Evolutionary conservation across 2,329 filamentous ascomycete species (phyloP).

Genomic region (Monosporascus sp.): DNA sequence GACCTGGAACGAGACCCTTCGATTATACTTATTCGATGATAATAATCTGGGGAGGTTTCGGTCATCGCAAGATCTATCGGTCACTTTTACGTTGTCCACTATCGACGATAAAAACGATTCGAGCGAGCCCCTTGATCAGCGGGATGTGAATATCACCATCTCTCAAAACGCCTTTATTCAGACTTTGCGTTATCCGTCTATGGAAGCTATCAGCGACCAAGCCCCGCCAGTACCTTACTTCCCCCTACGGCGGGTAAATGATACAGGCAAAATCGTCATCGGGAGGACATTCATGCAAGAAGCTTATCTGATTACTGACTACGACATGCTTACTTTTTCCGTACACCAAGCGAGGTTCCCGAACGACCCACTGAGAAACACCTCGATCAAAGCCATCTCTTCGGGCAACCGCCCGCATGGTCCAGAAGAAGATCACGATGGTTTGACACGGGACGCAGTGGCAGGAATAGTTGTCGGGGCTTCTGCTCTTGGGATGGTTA

Average conservation of each 20-base stretch:
- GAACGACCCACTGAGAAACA: slow-evolving; percentile 32
- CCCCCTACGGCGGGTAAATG: slow-evolving; percentile 52
- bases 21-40: slow-evolving; percentile 59
- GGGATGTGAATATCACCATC: slow-evolving; percentile 51
- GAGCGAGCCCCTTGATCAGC: slow-evolving; percentile 40
- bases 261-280: slow-evolving; percentile 52
- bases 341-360: slow-evolving; percentile 52
- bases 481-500: slow-evolving; percentile 28
- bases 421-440: slow-evolving; percentile 18
- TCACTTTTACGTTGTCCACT: slow-evolving; percentile 54
- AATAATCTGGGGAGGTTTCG: slow-evolving; percentile 45
- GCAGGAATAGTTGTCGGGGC: slow-evolving; percentile 42
- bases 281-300: slow-evolving; percentile 68
- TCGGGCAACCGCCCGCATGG: slow-evolving; percentile 41
- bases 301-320: slow-evolving; percentile 54
- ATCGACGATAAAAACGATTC: slow-evolving; percentile 49
- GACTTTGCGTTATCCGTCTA: slow-evolving; percentile 45
- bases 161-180: slow-evolving; percentile 46
- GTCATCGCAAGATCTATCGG: slow-evolving; percentile 39
- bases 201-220: slow-evolving; percentile 37
- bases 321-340: slow-evolving; percentile 48
- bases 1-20: slow-evolving; percentile 56
- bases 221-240: slow-evolving; percentile 55
- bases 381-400: slow-evolving; percentile 36
- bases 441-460: slow-evolving; percentile 36